These are phyloP conservation scores for Phellinidium pouzarii DNA, from an alignment of 1,284 basidiomycete species.

Conservation along the genomic window DNA sequence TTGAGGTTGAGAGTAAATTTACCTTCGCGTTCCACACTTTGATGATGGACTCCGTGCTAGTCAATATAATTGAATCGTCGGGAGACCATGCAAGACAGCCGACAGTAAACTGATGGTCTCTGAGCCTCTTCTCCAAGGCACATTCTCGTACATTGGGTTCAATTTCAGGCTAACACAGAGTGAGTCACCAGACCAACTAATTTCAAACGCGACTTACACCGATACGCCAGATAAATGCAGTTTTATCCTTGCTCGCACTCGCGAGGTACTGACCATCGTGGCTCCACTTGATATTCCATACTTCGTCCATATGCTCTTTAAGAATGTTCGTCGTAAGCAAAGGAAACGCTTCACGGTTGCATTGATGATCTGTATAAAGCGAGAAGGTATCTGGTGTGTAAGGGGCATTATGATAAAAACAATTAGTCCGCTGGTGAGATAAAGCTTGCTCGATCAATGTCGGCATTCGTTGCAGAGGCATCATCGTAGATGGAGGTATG, in stretches of 20 bases:
- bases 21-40: constrained; percentile 87
- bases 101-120: constrained; percentile 73
- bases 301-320: constrained; percentile 84
- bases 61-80: constrained; percentile 78
- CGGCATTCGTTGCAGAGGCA: constrained; percentile 83
- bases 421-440: constrained; percentile 69
- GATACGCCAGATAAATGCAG: constrained; percentile 85
- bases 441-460: constrained; percentile 85
- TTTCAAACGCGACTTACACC: constrained; percentile 45
- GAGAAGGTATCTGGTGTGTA: constrained; percentile 59
- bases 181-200: neutral
- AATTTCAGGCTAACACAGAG: constrained; percentile 36
- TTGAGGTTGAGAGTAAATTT: constrained; percentile 21
- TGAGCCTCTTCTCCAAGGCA: constrained; percentile 50
- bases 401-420: constrained; percentile 75
- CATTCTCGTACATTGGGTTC: constrained; percentile 52
- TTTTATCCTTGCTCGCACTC: constrained; percentile 81
- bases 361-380: constrained; percentile 81
- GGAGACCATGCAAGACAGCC: constrained; percentile 86
- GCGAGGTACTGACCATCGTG: constrained; percentile 83
- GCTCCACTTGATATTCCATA: constrained; percentile 95
- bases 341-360: constrained; percentile 79
- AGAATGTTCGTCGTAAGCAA: constrained; percentile 78
- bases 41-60: constrained; percentile 72
- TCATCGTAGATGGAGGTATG: constrained; percentile 87